These are phyloP conservation scores for Trypanosomatidae sp. DNA, from an alignment of 208 protist species.

Conservation along the genomic window DNA sequence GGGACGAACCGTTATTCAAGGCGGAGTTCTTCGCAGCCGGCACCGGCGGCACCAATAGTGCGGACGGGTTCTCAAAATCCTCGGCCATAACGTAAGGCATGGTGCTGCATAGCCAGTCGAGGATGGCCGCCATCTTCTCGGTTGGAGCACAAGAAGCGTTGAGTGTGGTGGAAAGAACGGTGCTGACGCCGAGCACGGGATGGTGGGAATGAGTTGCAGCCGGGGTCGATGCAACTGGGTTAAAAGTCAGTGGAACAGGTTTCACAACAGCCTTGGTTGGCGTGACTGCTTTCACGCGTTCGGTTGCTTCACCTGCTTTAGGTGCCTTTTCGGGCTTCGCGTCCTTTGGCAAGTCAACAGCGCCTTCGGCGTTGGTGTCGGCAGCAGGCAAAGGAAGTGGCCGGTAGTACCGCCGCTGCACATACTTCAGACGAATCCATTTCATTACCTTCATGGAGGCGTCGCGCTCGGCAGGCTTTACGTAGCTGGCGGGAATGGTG, in stretches of 20 bases:
- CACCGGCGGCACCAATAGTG: background rate
- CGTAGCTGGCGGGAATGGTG: conserved; percentile 39
- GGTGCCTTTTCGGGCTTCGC: background rate
- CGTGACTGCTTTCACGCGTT: too few relatives aligned
- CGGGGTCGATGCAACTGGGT: background rate
- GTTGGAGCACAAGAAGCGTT: background rate
- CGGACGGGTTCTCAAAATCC: background rate
- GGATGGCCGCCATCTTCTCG: conserved; percentile 6
- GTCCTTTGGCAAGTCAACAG: background rate
- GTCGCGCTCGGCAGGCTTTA: conserved; percentile 41
- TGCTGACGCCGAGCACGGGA: background rate
- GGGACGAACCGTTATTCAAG: background rate
- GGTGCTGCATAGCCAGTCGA: conserved; percentile 13
- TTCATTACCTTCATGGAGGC: conserved; percentile 43
- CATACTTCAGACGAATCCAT: conserved; percentile 74
- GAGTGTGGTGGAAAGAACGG: too few relatives aligned
- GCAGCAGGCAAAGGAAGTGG: background rate
- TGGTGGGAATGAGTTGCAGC: background rate
- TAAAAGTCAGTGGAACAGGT: background rate
- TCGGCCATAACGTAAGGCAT: background rate
- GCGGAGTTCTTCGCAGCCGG: background rate
- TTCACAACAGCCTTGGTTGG: background rate
- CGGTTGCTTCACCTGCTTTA: too few relatives aligned
- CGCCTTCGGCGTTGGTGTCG: background rate
- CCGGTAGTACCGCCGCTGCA: conserved; percentile 42